Conservation (phyloP, 1,284 basidiomycete genomes). For the Sanghuangporus baumii region DNA sequence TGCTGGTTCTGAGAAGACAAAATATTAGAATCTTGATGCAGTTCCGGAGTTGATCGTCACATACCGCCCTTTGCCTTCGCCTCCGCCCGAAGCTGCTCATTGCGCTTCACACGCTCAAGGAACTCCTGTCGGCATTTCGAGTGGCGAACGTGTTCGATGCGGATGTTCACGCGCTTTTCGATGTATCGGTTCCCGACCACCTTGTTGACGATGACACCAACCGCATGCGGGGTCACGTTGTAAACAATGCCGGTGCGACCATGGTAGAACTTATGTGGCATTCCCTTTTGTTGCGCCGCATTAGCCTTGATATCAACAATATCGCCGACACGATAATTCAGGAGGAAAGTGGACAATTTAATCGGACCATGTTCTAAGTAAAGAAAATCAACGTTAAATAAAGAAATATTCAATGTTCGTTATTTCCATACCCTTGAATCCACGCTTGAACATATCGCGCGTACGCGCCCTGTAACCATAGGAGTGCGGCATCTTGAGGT, state of each 20-base stretch:
- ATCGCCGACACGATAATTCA: slow-evolving; percentile 92
- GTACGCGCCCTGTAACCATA: slow-evolving; percentile 99
- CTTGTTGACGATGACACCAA: slow-evolving; percentile 98
- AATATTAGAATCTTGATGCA: slow-evolving; percentile 9
- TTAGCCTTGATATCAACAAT: slow-evolving; percentile 99
- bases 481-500: slow-evolving; percentile 95
- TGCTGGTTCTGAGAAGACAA: slow-evolving; percentile 61
- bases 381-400: slow-evolving; percentile 2
- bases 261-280: slow-evolving; percentile 98
- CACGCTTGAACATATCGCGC: slow-evolving; percentile 99
- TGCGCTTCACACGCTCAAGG: slow-evolving; percentile 92
- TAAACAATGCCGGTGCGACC: slow-evolving; percentile 97
- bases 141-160: slow-evolving; percentile 97
- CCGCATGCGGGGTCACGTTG: slow-evolving; percentile 93
- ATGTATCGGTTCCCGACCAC: slow-evolving; percentile 98
- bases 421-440: slow-evolving; percentile 78
- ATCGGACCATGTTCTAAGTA: slow-evolving; percentile 84
- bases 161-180: slow-evolving; percentile 99
- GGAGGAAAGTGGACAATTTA: slow-evolving; percentile 90
- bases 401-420: slow-evolving; percentile 13
- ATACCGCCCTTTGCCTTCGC: slow-evolving; percentile 86
- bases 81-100: slow-evolving; percentile 80
- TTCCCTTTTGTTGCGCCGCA: slow-evolving; percentile 98
- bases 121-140: slow-evolving; percentile 99
- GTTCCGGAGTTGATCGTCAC: slow-evolving; percentile 1